phyloP scores from a whole-genome alignment of 164 flowering plant genomes.

The Dillenia suffruticosa region DNA sequence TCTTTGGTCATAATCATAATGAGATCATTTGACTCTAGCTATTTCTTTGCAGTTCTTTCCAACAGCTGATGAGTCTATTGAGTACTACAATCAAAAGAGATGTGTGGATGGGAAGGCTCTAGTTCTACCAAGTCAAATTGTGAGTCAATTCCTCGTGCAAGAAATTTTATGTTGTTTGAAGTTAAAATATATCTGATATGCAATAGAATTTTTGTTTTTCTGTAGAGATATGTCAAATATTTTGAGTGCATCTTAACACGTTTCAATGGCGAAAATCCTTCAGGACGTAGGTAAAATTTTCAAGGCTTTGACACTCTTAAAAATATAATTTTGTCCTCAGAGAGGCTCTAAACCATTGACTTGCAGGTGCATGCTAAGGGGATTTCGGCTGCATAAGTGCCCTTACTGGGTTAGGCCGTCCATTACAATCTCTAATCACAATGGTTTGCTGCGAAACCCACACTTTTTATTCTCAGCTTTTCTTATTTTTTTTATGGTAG shows the following conservation, averaged over 20 bases:
- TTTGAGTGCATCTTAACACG: conserved; percentile 80
- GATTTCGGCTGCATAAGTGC: conserved; percentile 93
- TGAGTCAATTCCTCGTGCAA: conserved; percentile 28
- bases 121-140: conserved; percentile 98
- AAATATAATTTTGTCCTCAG: not conserved
- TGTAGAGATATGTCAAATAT: conserved; percentile 93
- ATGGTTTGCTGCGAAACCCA: conserved; percentile 40
- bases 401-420: conserved; percentile 98
- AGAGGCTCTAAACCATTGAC: conserved; percentile 3
- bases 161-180: not conserved
- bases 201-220: conserved; percentile 8
- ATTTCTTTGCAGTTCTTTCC: conserved; percentile 75
- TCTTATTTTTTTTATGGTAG: not conserved
- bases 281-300: conserved; percentile 73
- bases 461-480: not conserved
- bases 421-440: conserved; percentile 85
- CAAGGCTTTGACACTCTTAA: conserved; percentile 2
- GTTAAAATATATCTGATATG: not conserved
- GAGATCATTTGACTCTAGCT: not conserved
- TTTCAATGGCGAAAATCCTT: conserved; percentile 90
- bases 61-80: conserved; percentile 97
- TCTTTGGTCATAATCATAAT: too few species aligned
- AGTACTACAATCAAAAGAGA: conserved; percentile 96
- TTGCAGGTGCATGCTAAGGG: conserved; percentile 94
- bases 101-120: conserved; percentile 96